Percentiles rank a stretch among this genome's conserved stretches.
These are phyloP conservation scores for Kentomonas sorsogonicus DNA, from an alignment of 208 protist species.

Conservation along the genomic window DNA sequence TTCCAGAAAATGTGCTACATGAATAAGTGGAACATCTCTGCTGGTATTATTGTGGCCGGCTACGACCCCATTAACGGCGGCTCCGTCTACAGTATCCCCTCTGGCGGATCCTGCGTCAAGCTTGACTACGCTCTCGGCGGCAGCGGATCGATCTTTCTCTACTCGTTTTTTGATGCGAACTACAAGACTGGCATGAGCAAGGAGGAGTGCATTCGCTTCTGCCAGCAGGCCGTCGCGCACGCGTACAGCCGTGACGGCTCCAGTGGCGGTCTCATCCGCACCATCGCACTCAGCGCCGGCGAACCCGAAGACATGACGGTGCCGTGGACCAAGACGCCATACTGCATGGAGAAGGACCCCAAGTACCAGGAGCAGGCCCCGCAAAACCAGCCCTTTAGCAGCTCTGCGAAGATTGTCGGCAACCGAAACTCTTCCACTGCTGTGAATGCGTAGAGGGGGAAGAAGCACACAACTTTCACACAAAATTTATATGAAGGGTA, in stretches of 20 bases:
- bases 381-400: slow-evolving; percentile 76
- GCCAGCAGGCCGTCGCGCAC: slow-evolving; percentile 92
- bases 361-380: slow-evolving; percentile 64
- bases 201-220: slow-evolving; percentile 94
- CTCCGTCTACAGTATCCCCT: slow-evolving; percentile 95
- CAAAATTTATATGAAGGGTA: no score
- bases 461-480: no score
- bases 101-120: slow-evolving; percentile 91
- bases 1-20: slow-evolving; percentile 96
- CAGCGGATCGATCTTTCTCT: slow-evolving; percentile 98
- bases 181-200: slow-evolving; percentile 96
- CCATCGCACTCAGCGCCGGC: slow-evolving; percentile 80
- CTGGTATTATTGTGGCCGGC: slow-evolving; percentile 97
- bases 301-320: slow-evolving; percentile 80
- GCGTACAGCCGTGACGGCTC: slow-evolving; percentile 98
- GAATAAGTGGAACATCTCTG: slow-evolving; percentile 95
- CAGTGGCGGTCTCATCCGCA: slow-evolving; percentile 96
- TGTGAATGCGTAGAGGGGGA: background rate
- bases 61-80: slow-evolving; percentile 96
- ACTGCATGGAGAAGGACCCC: slow-evolving; percentile 88
- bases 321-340: slow-evolving; percentile 80
- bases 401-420: slow-evolving; percentile 59
- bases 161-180: slow-evolving; percentile 97
- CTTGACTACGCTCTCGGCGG: slow-evolving; percentile 94
- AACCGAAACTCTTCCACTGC: slow-evolving; percentile 17